Evolutionary conservation across 192 early-diverging fungal genomes (phyloP).

Genomic region (Rhizophagus prolifer): DNA sequence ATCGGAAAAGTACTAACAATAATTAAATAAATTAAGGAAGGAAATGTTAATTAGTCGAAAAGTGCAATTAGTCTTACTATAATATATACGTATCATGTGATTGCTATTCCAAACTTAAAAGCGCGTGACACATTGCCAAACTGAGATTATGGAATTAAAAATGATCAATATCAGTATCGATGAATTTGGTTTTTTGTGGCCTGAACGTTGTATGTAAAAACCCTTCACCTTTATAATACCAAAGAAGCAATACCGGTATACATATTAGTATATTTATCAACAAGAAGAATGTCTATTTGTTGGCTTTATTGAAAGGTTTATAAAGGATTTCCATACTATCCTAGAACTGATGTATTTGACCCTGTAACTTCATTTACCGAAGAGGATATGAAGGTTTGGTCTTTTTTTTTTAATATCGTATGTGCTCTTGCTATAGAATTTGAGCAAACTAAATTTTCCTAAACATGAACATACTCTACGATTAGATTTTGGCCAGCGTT

Average conservation of each 20-base stretch:
- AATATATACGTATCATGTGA: not conserved
- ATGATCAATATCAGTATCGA: slow-evolving; percentile 45
- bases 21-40: no score
- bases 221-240: not conserved
- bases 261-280: no score
- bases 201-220: slow-evolving; percentile 46
- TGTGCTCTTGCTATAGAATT: slow-evolving; percentile 38
- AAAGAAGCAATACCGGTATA: no score
- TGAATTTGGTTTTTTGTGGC: slow-evolving; percentile 53
- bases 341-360: slow-evolving; percentile 40
- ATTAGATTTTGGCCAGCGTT: slow-evolving; percentile 22
- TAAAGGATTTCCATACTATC: slow-evolving; percentile 52
- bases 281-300: not conserved
- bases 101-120: no score
- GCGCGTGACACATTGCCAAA: not conserved
- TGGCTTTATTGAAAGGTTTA: slow-evolving; percentile 31
- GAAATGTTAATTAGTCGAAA: no score
- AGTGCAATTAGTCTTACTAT: no score
- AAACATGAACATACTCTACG: not conserved
- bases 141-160: not conserved
- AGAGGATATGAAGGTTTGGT: slow-evolving; percentile 38
- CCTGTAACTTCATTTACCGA: slow-evolving; percentile 47
- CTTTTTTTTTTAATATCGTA: slow-evolving; percentile 27
- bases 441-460: slow-evolving; percentile 27
- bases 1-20: no score